Evolutionary conservation across 2,329 filamentous ascomycete genomes (phyloP), one percentile per base, ranked within the genome.

Genomic region (Penicillium thymicola): DNA sequence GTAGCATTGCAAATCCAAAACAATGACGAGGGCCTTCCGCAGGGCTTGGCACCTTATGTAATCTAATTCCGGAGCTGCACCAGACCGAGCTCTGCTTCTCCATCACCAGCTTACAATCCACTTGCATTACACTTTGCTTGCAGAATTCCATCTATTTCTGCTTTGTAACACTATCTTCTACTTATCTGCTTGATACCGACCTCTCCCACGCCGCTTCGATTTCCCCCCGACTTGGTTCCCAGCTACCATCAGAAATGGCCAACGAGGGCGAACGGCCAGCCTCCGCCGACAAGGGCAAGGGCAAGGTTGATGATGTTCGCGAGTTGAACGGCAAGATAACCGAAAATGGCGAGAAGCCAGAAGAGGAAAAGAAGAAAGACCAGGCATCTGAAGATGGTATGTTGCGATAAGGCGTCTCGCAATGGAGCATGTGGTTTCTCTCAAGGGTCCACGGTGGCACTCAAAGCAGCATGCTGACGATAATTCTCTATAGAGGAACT

Each of bases 201-300:
- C 32, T 53, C 48, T 47, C 54, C 51, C 41, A 42, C 52, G 14
- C 45, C 50, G 44, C 40, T 55, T 53, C 47, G 34, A 58, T 55
- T 55, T 38, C 40, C 54, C 53, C 47, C 57, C 61, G 62, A 65
- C 62, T 60, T 65, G 60, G 67, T 68, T 65, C 63, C 68, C 65
- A 67, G 63, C 65, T 63, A 70, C 61, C 66, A 62, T 71, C 67
- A 69, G 67, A 77, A 78, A 96, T 97, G 94, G 92, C 92, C 79
- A 90, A 96, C 82, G 91, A 95, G 78, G 90, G 88, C 80, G 90
- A 96, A 79, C 84, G 88, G 82, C 83, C 89, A 76, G 90, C 89
- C 78, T 81, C 88, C 74, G 84, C 86, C 75, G 91, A 96, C 78
- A 97, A 97, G 84, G 92, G 92, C 78, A 99, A 99, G 83, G 93